Conservation (phyloP, 139 green algal species). For the Picochlorum sp. region DNA sequence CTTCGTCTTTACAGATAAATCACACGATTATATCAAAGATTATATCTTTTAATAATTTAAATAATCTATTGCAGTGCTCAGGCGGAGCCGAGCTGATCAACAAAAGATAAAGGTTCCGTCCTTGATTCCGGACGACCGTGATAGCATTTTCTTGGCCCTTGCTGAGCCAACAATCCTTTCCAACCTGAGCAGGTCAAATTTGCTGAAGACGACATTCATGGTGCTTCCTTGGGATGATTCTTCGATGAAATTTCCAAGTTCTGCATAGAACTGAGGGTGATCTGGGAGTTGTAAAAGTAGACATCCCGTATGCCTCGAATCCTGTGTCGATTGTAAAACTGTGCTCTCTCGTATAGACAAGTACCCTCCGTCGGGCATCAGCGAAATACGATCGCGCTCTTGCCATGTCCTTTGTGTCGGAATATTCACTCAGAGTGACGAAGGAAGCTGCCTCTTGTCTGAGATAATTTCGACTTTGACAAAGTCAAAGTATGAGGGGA, state of each 20-base stretch:
- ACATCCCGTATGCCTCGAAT: slow-evolving; percentile 72
- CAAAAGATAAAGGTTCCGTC: slow-evolving; percentile 68
- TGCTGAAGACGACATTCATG: slow-evolving; percentile 49
- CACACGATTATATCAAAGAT: too few species aligned
- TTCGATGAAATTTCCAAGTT: slow-evolving; percentile 65
- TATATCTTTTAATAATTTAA: too few species aligned
- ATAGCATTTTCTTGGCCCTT: slow-evolving; percentile 58
- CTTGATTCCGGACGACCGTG: background rate
- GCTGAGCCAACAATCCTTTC: slow-evolving; percentile 61
- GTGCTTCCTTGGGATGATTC: slow-evolving; percentile 7
- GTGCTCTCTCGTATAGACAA: slow-evolving; percentile 92
- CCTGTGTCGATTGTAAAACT: slow-evolving; percentile 85
- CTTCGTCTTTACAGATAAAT: too few species aligned
- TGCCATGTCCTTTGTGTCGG: slow-evolving; percentile 47
- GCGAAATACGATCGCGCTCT: slow-evolving; percentile 66
- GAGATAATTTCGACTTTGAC: slow-evolving; percentile 49
- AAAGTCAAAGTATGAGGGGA: slow-evolving; percentile 94
- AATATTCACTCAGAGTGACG: slow-evolving; percentile 74
- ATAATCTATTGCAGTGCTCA: too few species aligned
- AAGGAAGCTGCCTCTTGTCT: slow-evolving; percentile 44
- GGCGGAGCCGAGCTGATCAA: slow-evolving; percentile 1
- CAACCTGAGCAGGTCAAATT: slow-evolving; percentile 58
- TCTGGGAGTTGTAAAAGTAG: slow-evolving; percentile 81
- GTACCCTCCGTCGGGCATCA: slow-evolving; percentile 52
- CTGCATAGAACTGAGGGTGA: slow-evolving; percentile 69